Evolutionary conservation across 345 rosid species (phyloP).

Genomic region (Brassica cretica): DNA sequence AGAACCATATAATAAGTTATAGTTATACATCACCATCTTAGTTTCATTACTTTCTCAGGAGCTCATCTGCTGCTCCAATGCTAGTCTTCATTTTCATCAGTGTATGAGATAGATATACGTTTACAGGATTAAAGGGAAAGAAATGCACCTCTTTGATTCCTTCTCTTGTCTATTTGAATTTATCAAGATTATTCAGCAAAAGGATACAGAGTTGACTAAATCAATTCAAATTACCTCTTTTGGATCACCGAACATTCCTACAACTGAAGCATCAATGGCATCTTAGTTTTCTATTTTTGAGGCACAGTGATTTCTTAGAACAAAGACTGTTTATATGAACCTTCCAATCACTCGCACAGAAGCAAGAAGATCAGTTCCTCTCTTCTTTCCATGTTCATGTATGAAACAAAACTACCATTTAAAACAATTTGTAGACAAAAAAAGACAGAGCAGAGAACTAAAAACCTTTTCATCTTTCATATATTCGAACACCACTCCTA

Average conservation of each 20-base stretch:
- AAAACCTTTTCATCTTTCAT: not conserved
- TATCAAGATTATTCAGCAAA: not conserved
- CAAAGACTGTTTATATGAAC: not conserved
- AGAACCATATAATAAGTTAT: too few species aligned
- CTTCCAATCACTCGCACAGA: not conserved
- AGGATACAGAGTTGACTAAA: not conserved
- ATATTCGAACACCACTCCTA: not conserved
- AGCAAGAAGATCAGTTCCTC: too few species aligned
- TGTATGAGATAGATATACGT: conserved; percentile 88
- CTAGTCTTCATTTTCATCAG: conserved; percentile 70
- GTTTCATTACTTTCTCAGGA: conserved; percentile 69
- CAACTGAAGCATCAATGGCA: conserved; percentile 93
- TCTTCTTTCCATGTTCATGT: too few species aligned
- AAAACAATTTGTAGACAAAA: too few species aligned
- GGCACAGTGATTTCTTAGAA: conserved; percentile 35
- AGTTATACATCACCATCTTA: too few species aligned
- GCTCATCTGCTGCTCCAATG: conserved; percentile 87
- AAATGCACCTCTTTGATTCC: conserved; percentile 87
- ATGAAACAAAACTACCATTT: too few species aligned
- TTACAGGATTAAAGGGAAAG: conserved; percentile 97
- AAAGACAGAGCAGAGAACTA: not conserved
- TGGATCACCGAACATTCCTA: conserved; percentile 80
- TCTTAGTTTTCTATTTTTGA: conserved; percentile 91
- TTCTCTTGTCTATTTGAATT: conserved; percentile 63
- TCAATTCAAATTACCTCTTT: conserved; percentile 52